Base-by-base conservation (phyloP, 2,329 filamentous ascomycete species). In the Pseudocercospora crystallina region DNA sequence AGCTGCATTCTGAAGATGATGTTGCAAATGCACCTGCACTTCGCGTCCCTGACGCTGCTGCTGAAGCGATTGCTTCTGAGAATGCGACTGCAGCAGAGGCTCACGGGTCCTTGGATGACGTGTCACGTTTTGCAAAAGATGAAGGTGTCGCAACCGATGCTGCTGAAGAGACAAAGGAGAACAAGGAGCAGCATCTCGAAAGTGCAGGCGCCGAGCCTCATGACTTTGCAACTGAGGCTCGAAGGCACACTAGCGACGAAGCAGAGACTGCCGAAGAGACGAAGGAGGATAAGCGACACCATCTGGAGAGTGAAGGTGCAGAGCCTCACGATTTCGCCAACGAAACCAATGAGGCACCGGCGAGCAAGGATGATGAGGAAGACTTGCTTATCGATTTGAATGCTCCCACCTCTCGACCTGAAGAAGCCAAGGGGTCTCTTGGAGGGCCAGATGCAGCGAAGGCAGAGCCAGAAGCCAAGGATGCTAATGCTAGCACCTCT, bases 61-160 rank as follows among this genome's bases (percentile, higher is more conserved):
- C 43, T 13, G 41, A 43, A 17, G 53, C 53, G 5, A 50, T 58
- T 31, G 50, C 54, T 26, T 40, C 43, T 3, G 56, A 58, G 32
- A 58, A 57, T 30, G 29, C 46, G 7, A 55, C 51, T 14, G 15
- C 37, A 2, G 51, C 47, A n/a, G 48, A 49, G 11, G 51, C 52
- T 11, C 45, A 32, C 33, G 55, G 55, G 12, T 43, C 29, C 5
- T 4, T 9, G 14, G 49, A 56, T 15, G 49, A 51, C 7, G 17
- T 13, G 7, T 40, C 36, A 1, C 43, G 47, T 30, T 7, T 45
- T 12, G 43, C 47, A n/a, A 32, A 46, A 3, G 32, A 35, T 17
- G 30, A 51, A 20, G 53, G 14, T 30, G 43, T 51, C 8, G 46
- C 49, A 14, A 39, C 53, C 9, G 42, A 47, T 5, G 10, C 47